Conservation (phyloP, 495 filamentous ascomycete genomes). For the Platismatia glauca region DNA sequence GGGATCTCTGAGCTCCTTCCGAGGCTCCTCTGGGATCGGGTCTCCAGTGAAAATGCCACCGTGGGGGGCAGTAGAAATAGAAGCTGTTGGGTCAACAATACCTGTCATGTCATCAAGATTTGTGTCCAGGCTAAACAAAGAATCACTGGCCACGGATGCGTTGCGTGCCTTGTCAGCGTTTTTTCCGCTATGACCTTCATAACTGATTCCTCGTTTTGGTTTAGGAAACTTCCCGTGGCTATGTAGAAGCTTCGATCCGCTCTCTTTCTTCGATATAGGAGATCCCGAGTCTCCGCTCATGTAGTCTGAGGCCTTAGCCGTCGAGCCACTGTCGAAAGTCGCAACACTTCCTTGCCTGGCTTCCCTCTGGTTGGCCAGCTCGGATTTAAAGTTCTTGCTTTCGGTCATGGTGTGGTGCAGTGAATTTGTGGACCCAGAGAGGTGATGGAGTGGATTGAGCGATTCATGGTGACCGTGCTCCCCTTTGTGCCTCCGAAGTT, state of each 20-base stretch:
- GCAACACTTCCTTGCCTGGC: conserved; percentile 36
- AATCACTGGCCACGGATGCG: conserved; percentile 38
- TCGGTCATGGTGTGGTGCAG: conserved; percentile 33
- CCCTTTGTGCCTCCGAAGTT: conserved; percentile 51
- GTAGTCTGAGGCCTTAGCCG: conserved; percentile 22
- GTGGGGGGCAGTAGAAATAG: conserved; percentile 47
- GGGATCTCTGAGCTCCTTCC: conserved; percentile 25
- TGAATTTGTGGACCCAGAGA: conserved; percentile 48
- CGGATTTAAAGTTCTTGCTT: conserved; percentile 40
- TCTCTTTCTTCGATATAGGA: conserved; percentile 23
- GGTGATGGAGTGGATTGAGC: conserved; percentile 42
- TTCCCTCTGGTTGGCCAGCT: conserved; percentile 39
- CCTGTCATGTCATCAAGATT: conserved; percentile 77
- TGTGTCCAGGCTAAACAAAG: conserved; percentile 67
- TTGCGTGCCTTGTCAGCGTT: conserved; percentile 31
- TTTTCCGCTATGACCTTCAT: conserved; percentile 31
- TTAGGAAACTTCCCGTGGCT: conserved; percentile 28
- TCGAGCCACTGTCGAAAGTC: conserved; percentile 26
- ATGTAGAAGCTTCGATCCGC: conserved; percentile 20
- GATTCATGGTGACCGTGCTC: conserved; percentile 28
- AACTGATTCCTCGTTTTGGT: conserved; percentile 49
- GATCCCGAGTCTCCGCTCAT: conserved; percentile 17
- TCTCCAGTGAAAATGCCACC: conserved; percentile 45
- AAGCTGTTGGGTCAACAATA: conserved; percentile 46
- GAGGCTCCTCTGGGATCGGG: conserved; percentile 37